phyloP scores from a whole-genome alignment of 2,329 filamentous ascomycete species.

The Clarireedia hainanense region DNA sequence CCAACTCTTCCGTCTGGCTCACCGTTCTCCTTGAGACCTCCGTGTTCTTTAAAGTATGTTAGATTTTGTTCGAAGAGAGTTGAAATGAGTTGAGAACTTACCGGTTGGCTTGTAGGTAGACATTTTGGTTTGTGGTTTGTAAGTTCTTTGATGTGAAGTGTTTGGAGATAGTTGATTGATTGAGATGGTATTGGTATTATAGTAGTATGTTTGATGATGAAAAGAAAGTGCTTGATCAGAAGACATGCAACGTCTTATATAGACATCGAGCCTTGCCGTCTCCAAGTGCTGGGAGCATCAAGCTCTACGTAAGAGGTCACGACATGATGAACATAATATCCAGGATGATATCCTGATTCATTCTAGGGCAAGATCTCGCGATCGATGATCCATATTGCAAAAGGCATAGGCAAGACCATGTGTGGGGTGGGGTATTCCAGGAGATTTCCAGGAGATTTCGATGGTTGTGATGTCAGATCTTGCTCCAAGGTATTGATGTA shows the following conservation, averaged over 20 bases:
- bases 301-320: neutral
- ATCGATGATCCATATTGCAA: neutral
- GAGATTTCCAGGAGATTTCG: neutral
- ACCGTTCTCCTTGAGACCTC: slow-evolving; percentile 35
- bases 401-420: neutral
- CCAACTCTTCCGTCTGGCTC: slow-evolving; percentile 34
- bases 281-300: neutral
- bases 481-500: neutral
- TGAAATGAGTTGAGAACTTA: neutral
- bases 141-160: neutral
- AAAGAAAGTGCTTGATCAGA: neutral
- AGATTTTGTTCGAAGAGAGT: too few species aligned
- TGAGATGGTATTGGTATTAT: neutral
- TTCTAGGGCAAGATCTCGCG: neutral
- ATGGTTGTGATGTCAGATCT: neutral
- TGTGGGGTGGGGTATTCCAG: neutral
- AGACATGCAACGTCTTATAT: neutral
- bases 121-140: slow-evolving; percentile 9
- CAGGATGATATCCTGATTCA: too few species aligned
- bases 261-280: neutral
- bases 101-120: slow-evolving; percentile 17
- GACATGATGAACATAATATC: neutral
- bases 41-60: slow-evolving; percentile 28
- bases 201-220: neutral
- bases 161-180: neutral